phyloP scores from a whole-genome alignment of 2,329 filamentous ascomycete species.

The Hymenoscyphus albidus region DNA sequence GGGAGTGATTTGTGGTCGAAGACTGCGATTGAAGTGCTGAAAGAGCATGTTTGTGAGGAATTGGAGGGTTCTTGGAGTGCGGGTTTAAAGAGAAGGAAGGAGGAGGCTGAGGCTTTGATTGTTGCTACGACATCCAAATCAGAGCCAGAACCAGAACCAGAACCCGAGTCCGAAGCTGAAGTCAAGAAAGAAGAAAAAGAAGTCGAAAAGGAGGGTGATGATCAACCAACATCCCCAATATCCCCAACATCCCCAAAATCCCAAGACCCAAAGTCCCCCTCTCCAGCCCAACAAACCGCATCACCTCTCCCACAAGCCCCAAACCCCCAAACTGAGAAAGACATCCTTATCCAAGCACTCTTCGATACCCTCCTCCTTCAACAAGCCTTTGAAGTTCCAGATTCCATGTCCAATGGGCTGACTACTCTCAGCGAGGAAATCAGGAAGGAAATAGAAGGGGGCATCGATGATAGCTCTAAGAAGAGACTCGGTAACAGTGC shows the following conservation, averaged over 20 bases:
- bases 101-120: slow-evolving; percentile 15
- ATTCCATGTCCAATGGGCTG: slow-evolving; percentile 41
- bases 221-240: not conserved
- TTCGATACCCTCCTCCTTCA: slow-evolving; percentile 56
- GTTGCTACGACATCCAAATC: slow-evolving; percentile 11
- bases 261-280: not conserved
- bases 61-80: slow-evolving; percentile 44
- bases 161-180: not conserved
- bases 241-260: not conserved
- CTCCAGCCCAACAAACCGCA: not conserved
- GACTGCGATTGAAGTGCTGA: slow-evolving; percentile 60
- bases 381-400: slow-evolving; percentile 40
- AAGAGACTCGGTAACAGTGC: slow-evolving; percentile 59
- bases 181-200: not conserved
- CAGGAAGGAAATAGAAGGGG: slow-evolving; percentile 41
- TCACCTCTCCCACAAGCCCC: not conserved
- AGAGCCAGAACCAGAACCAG: not conserved
- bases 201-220: not conserved
- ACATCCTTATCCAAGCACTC: slow-evolving; percentile 56
- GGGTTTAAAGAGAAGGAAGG: slow-evolving; percentile 20
- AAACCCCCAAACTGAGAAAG: slow-evolving; percentile 29
- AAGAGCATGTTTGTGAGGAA: slow-evolving; percentile 49
- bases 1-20: slow-evolving; percentile 82
- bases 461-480: slow-evolving; percentile 43
- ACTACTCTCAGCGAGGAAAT: slow-evolving; percentile 42